Evolutionary conservation across 257 asterid species (phyloP), one percentile per base, ranked within the genome.

Genomic region (Solanum habrochaites): DNA sequence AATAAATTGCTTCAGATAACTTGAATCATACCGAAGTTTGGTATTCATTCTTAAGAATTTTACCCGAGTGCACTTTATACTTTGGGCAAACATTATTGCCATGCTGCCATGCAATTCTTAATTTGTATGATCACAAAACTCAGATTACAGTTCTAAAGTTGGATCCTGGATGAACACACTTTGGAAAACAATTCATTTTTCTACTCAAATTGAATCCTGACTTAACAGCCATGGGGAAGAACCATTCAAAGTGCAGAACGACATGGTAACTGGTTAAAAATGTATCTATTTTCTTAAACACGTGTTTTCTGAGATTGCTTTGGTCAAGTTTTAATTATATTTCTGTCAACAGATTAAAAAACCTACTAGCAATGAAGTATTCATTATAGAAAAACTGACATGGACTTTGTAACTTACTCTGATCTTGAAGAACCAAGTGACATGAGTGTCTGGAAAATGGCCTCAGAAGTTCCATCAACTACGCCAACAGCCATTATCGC

Each of bases 401-500:
- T 81, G 85, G 45, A 81, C 45, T 23, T 85, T 27, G 45, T 14
- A 83, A 90, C 98, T 90, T 93, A 95, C 99, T 97, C 98, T 83
- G 99, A 92, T 95, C 99, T 94, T 77, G 98, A 97, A 90, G 97
- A 93, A 90, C 99, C 98, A 90, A 97, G 96, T 84, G 99, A 95
- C 97, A 97, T 94, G 58, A 97, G 96, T n/a, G 96, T 93, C 89
- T 93, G 98, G 86, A 95, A 97, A 88, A 94, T 92, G 85, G 99
- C 97, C 91, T 97, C 99, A 60, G 99, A 95, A 87, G 96, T 91
- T 83, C 95, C 98, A 83, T 93, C 95, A 86, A 95, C 93, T 86
- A 95, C 94, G 85, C 99, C 99, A 90, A 95, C 99, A 35, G 97
- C 98, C 99, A 97, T 97, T 88, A 97, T 93, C 88, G 99, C 99